Evolutionary conservation across 108 stramenopile species (phyloP), one percentile per base, ranked within the genome.

Genomic region (Nitzschia inconspicua): DNA sequence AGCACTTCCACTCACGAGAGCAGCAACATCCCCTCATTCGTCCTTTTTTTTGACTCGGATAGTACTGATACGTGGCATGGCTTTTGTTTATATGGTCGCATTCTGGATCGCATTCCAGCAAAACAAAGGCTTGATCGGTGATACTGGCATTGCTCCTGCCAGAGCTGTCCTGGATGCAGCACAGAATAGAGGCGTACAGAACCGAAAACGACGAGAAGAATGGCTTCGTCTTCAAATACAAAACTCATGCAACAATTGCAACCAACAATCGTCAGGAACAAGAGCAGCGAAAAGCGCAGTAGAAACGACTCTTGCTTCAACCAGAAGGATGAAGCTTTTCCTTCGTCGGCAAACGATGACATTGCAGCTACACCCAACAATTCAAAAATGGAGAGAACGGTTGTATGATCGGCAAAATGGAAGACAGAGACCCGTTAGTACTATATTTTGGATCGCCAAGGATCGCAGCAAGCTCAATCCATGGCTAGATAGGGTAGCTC

Each of bases 91-190:
- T 67, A 42, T 47, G 14, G 50, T 77, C 3, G 85, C 85, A 9
- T 86, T 86, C 56, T 60, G 52, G n/a, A 65, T 86, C 1, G 85
- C 85, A 25, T 64, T 54, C 11, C 48, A 65, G 36, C 85, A 86
- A 53, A 82, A 82, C 47, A 77, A 72, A 43, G 81, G 69, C 16
- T 64, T 82, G 20, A 75, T 86, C 47, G 85, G 85, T 1, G 84
- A 85, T 65, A 9, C 40, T 48, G 84, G 84, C 7, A 75, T 85
- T 44, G 50, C 78, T 22, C 84, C 84, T 0, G 80, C 81, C 6
- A 52, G 72, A 18, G 3, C 60, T 22, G 49, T 80, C 7, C 47
- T 85, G 31, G 34, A 82, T 39, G 31, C 44, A 10, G 68, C 72
- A 14, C 42, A 77, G 57, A 18, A 50, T 53, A 60, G 73, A 39